Evolutionary conservation across 2,329 filamentous ascomycete genomes (phyloP).

Genomic region (Emericellopsis atlantica): DNA sequence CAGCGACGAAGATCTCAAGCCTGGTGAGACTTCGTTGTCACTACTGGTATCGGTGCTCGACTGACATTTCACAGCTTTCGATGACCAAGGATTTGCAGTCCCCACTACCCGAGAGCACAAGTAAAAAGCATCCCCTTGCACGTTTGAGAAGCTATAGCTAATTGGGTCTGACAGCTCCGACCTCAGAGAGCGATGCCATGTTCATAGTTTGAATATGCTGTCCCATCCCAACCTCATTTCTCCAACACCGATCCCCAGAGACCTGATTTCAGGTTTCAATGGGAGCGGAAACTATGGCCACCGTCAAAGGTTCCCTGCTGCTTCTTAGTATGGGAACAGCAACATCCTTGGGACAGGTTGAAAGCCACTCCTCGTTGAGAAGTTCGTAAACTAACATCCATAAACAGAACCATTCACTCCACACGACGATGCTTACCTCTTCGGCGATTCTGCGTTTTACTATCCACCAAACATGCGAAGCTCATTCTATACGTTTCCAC

Average conservation of each 20-base stretch:
- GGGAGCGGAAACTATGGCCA: background rate
- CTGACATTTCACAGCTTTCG: background rate
- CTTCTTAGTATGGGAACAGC: background rate
- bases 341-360: background rate
- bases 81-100: background rate
- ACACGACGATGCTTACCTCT: background rate
- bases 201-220: slow-evolving; percentile 22
- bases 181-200: slow-evolving; percentile 15
- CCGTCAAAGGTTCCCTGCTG: background rate
- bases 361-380: too few relatives aligned
- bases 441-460: background rate
- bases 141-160: background rate
- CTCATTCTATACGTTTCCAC: too few relatives aligned
- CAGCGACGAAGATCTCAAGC: background rate
- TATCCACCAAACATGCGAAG: too few relatives aligned
- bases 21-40: background rate
- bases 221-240: slow-evolving; percentile 24
- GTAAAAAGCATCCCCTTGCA: background rate
- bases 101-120: background rate
- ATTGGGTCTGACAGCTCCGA: slow-evolving; percentile 12
- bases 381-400: too few relatives aligned
- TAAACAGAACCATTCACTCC: background rate
- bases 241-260: slow-evolving; percentile 13
- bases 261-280: background rate
- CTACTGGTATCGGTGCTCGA: background rate